Percentiles rank a stretch among this genome's conserved stretches.
These are phyloP conservation scores for Cudoniella acicularis DNA, from an alignment of 495 filamentous ascomycete genomes.

Conservation along the genomic window DNA sequence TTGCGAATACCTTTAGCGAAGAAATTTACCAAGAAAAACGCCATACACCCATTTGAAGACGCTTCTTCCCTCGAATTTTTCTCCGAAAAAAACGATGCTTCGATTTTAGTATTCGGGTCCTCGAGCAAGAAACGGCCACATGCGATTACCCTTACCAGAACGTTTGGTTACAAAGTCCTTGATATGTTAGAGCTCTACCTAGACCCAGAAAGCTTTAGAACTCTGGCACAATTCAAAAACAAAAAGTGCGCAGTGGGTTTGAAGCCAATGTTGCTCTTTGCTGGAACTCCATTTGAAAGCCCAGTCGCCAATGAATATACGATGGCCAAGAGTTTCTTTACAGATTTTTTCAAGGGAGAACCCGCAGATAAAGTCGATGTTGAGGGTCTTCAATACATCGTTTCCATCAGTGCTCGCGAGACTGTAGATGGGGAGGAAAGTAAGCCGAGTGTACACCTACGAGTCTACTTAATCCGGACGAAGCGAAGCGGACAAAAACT, in stretches of 20 bases:
- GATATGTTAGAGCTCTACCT: constrained; percentile 91
- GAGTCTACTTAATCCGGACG: constrained; percentile 79
- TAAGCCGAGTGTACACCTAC: constrained; percentile 71
- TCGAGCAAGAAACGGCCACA: constrained; percentile 93
- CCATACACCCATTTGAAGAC: constrained; percentile 91
- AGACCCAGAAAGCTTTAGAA: constrained; percentile 60
- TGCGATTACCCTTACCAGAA: constrained; percentile 75
- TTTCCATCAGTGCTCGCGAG: constrained; percentile 77
- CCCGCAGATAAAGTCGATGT: constrained; percentile 79
- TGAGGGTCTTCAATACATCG: constrained; percentile 85
- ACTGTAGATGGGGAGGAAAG: constrained; percentile 45
- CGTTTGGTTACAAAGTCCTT: constrained; percentile 78
- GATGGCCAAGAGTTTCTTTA: constrained; percentile 78
- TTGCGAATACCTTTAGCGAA: constrained; percentile 74
- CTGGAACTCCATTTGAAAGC: constrained; percentile 79
- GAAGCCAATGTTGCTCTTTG: constrained; percentile 84
- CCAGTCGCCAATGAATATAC: constrained; percentile 68
- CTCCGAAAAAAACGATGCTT: constrained; percentile 90
- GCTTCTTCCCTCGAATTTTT: constrained; percentile 84
- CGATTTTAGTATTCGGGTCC: constrained; percentile 72
- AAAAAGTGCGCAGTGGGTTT: constrained; percentile 76
- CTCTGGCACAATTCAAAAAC: constrained; percentile 74
- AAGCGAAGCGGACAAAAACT: constrained; percentile 82
- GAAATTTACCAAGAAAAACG: constrained; percentile 94
- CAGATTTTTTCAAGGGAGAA: constrained; percentile 86